These are phyloP conservation scores for Volvox carteri DNA, from an alignment of 163 green algal species.

Conservation along the genomic window DNA sequence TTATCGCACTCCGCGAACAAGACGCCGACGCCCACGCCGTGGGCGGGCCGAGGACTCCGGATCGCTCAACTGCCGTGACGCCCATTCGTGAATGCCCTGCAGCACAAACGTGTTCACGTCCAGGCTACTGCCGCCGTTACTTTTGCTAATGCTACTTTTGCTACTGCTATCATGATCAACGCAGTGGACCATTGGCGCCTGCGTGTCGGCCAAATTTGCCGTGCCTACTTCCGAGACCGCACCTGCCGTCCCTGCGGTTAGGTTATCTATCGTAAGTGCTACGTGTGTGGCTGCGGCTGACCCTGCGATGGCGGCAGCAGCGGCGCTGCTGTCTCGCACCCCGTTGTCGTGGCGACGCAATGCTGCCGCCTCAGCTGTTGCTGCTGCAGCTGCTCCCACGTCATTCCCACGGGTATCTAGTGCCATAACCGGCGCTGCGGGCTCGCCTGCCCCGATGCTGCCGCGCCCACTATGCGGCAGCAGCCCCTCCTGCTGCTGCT, in stretches of 20 bases:
- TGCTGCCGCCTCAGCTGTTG: not conserved
- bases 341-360: not conserved
- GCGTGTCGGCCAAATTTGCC: not conserved
- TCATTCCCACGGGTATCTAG: not conserved
- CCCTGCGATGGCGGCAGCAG: not conserved
- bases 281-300: too few relatives aligned
- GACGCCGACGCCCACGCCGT: too few relatives aligned
- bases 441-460: not conserved
- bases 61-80: conserved; percentile 12
- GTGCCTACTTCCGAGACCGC: too few relatives aligned
- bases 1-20: too few relatives aligned
- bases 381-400: not conserved
- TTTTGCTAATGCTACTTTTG: not conserved
- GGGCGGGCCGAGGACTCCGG: too few relatives aligned
- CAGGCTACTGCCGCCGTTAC: not conserved
- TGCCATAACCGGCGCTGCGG: not conserved
- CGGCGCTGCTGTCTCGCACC: not conserved
- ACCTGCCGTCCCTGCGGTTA: too few relatives aligned
- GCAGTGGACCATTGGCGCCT: not conserved
- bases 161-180: not conserved
- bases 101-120: conserved; percentile 57
- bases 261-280: too few relatives aligned
- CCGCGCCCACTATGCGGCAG: not conserved
- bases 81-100: conserved; percentile 56
- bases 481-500: not conserved